A percentile compares a stretch with the other conserved stretches of the same genome.
Evolutionary conservation across 1,284 basidiomycete genomes (phyloP).

Genomic region (Agroathelia rolfsii): DNA sequence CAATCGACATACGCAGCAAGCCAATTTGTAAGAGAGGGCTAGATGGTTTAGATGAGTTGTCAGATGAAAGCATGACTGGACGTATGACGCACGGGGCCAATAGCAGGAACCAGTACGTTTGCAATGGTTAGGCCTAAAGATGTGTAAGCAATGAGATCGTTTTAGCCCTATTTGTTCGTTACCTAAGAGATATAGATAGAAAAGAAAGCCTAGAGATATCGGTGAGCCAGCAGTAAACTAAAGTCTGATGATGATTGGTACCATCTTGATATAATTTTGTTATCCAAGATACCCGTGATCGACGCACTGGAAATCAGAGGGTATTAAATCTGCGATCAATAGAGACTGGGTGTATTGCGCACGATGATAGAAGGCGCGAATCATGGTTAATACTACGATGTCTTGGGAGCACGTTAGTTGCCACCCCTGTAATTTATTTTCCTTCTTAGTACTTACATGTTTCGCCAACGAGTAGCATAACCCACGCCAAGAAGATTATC

Average conservation of each 20-base stretch:
- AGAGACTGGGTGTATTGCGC: constrained; percentile 10
- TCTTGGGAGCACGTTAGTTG: constrained; percentile 15
- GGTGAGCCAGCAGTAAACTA: background rate
- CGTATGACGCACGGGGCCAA: constrained; percentile 27
- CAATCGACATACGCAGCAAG: too few relatives aligned
- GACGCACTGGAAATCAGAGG: constrained; percentile 19
- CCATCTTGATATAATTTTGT: constrained; percentile 31
- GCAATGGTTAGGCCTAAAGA: constrained; percentile 27
- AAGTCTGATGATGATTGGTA: too few relatives aligned
- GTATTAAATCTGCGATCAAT: too few relatives aligned
- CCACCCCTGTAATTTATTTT: too few relatives aligned
- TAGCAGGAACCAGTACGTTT: constrained; percentile 28
- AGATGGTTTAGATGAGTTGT: too few relatives aligned
- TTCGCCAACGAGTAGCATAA: constrained; percentile 29
- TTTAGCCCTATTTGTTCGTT: too few relatives aligned
- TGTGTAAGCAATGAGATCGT: too few relatives aligned
- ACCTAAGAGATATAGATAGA: constrained; percentile 31
- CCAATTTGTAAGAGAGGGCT: too few relatives aligned
- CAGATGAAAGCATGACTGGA: too few relatives aligned
- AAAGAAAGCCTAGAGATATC: constrained; percentile 24
- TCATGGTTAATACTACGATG: constrained; percentile 26
- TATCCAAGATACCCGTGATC: constrained; percentile 26
- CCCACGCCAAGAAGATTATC: constrained; percentile 28
- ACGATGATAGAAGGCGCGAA: constrained; percentile 29
- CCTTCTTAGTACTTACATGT: constrained; percentile 25